Percentiles rank a stretch among this genome's conserved stretches.
phyloP scores from a whole-genome alignment of 306 rosid species.

The Begonia fuchsioides region DNA sequence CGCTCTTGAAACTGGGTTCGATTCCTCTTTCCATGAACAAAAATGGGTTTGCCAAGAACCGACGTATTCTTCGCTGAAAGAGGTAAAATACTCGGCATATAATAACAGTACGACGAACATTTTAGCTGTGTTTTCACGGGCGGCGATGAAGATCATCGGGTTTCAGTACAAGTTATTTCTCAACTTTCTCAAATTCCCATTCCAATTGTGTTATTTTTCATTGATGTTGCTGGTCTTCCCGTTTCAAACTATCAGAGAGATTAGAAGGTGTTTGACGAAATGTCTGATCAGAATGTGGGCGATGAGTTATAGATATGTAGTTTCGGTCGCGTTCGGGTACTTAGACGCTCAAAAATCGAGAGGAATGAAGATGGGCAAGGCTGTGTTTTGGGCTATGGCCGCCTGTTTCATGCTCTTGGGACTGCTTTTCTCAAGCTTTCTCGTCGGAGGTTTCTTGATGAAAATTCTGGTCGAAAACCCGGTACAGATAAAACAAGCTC shows the following conservation, averaged over 20 bases:
- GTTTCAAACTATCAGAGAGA: slow-evolving; percentile 2
- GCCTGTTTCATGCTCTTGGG: slow-evolving; percentile 10
- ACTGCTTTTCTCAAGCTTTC: slow-evolving; percentile 11
- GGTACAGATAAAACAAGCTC: slow-evolving; percentile 5
- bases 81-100: background rate
- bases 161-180: slow-evolving; percentile 9
- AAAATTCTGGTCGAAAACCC: slow-evolving; percentile 13
- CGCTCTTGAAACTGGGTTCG: slow-evolving; percentile 3
- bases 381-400: slow-evolving; percentile 9
- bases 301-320: background rate
- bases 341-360: slow-evolving; percentile 8
- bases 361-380: slow-evolving; percentile 6
- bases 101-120: background rate
- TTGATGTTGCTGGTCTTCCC: slow-evolving; percentile 15
- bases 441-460: slow-evolving; percentile 11
- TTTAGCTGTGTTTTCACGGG: slow-evolving; percentile 1
- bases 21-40: background rate
- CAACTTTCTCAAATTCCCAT: slow-evolving; percentile 10
- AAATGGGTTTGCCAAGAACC: slow-evolving; percentile 1
- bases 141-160: slow-evolving; percentile 4
- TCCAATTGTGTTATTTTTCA: slow-evolving; percentile 7
- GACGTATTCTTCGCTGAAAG: background rate
- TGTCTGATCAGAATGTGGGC: slow-evolving; percentile 5
- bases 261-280: slow-evolving; percentile 9
- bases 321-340: slow-evolving; percentile 4